Evolutionary conservation across 2,329 filamentous ascomycete species (phyloP).

Genomic region (Aspergillus floridensis): DNA sequence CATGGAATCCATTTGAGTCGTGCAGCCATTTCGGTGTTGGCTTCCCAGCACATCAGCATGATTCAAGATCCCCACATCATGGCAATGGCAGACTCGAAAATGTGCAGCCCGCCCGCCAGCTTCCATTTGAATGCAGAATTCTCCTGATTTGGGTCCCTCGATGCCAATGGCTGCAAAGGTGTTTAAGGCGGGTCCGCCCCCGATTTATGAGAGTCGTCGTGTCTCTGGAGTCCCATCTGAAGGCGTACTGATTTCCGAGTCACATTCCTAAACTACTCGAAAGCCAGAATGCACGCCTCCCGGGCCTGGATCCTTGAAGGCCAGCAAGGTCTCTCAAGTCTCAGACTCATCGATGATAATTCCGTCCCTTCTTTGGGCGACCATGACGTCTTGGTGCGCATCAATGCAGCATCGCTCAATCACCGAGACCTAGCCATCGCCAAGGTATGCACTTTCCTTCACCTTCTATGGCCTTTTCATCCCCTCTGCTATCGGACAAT

Average conservation of each 20-base stretch:
- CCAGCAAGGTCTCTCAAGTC: slow-evolving; percentile 27
- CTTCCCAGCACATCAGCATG: not conserved
- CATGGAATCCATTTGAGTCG: not conserved
- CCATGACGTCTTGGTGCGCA: slow-evolving; percentile 65
- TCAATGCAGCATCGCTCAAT: slow-evolving; percentile 42
- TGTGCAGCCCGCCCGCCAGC: not conserved
- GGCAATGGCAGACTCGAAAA: not conserved
- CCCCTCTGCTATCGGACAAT: not conserved
- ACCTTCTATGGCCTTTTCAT: too few species aligned
- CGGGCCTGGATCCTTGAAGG: slow-evolving; percentile 34
- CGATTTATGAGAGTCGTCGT: not conserved
- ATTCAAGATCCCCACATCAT: not conserved
- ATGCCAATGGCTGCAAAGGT: not conserved
- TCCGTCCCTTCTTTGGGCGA: slow-evolving; percentile 59
- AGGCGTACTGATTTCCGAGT: too few species aligned
- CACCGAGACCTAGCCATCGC: slow-evolving; percentile 43
- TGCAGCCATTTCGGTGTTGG: not conserved
- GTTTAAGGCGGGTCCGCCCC: not conserved
- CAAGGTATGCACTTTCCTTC: slow-evolving; percentile 26
- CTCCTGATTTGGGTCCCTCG: too few species aligned
- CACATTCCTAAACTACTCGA: not conserved
- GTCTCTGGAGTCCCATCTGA: not conserved
- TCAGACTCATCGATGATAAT: slow-evolving; percentile 53
- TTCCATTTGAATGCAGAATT: not conserved
- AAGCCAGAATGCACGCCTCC: not conserved